A percentile compares a stretch with the other conserved stretches of the same genome.
phyloP scores from a whole-genome alignment of 129 eudicot genomes.

The Logfia minima region DNA sequence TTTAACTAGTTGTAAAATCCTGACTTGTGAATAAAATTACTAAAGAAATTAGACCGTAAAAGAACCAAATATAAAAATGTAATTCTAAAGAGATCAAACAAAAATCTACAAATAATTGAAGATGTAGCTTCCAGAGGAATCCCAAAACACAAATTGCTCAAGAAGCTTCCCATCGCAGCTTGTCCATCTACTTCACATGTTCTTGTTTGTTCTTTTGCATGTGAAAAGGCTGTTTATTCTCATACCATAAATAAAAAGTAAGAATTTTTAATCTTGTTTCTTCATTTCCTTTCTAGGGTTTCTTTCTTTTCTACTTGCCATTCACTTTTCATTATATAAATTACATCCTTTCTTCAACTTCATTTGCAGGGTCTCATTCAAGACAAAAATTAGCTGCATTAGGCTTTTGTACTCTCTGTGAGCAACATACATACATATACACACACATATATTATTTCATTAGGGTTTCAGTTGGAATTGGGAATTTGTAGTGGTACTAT shows the following conservation, averaged over 20 bases:
- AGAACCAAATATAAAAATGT: too few relatives aligned
- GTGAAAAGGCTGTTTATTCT: conserved; percentile 9
- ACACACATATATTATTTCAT: background rate
- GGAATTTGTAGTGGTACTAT: background rate
- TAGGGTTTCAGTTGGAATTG: background rate
- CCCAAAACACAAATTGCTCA: background rate
- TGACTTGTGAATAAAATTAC: too few relatives aligned
- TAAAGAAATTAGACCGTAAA: too few relatives aligned
- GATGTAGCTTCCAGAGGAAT: background rate
- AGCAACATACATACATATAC: background rate
- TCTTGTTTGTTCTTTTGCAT: background rate
- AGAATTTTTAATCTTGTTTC: conserved; percentile 16
- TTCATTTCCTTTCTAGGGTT: conserved; percentile 27
- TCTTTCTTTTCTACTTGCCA: background rate
- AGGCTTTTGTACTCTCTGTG: conserved; percentile 14
- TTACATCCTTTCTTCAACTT: background rate
- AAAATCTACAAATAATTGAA: background rate
- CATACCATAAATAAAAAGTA: conserved; percentile 14
- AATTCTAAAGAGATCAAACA: too few relatives aligned
- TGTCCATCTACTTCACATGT: background rate
- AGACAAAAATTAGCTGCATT: conserved; percentile 28
- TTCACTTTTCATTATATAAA: background rate
- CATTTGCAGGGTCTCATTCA: conserved; percentile 32
- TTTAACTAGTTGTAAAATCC: too few relatives aligned
- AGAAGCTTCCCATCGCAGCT: background rate